Conservation (phyloP, 805 yeast genomes). For the Barnettozyma wickerhamii region DNA sequence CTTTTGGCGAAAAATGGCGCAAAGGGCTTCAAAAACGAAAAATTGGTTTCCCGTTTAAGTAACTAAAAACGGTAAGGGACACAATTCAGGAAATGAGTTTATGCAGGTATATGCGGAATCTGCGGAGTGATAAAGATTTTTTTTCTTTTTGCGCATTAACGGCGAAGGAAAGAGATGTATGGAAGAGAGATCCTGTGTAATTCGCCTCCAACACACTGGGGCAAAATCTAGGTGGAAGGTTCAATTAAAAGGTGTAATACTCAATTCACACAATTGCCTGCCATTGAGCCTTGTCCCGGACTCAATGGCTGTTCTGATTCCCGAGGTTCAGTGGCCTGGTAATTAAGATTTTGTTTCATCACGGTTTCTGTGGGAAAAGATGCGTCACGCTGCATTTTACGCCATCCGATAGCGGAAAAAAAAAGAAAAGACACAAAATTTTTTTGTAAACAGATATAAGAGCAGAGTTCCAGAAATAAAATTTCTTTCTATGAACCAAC, state of each 20-base stretch:
- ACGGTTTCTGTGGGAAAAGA: constrained; percentile 1
- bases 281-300: not conserved
- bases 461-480: not conserved
- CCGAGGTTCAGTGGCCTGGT: not conserved
- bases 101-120: not conserved
- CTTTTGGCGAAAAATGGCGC: constrained; percentile 1
- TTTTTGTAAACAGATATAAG: constrained; percentile 1
- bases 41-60: not conserved
- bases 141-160: not conserved
- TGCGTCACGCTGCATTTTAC: not conserved
- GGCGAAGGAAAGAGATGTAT: not conserved
- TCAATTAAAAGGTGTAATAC: not conserved
- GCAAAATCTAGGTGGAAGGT: not conserved
- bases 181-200: not conserved
- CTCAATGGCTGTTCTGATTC: not conserved
- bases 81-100: not conserved
- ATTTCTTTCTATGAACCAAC: not conserved
- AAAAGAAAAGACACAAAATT: constrained; percentile 2
- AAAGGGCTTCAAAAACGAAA: constrained; percentile 4
- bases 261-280: not conserved
- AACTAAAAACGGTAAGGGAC: too few species aligned
- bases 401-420: too few species aligned
- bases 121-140: constrained; percentile 6
- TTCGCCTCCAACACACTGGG: too few species aligned
- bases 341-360: not conserved